Base-by-base conservation (phyloP, 2,329 filamentous ascomycete species). In the Arthrobotrys megalospora region DNA sequence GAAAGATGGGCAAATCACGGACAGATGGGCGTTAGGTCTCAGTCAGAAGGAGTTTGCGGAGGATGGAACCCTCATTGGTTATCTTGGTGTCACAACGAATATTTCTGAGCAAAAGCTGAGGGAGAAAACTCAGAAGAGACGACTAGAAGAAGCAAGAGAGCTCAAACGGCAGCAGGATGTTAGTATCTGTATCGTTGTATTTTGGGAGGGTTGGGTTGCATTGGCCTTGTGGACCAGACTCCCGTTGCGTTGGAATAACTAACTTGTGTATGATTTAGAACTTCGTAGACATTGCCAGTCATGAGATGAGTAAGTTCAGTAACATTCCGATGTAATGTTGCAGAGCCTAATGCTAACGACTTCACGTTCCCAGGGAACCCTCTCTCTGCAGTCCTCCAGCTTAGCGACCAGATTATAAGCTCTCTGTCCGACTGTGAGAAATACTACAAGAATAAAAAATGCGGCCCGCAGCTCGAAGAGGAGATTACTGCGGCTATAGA, bases 71-170 rank as follows among this genome's bases (percentile, higher is more conserved):
- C 86, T 94, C 64, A 93, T 93, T 85, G 90, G 90, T 79, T 91
- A 94, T 1, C 94, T 94, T 81, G 92, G 92, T 65, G 92, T 90
- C 82, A 91, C 96, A 64, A 95, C 93, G 0, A 93, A 96, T 82
- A 96, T 97, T 80, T 93, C 91, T 16, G 89, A 92, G 67, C 92
- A 96, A 83, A 97, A 96, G 83, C 91, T 91, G 87, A 93, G 93
- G 0, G 93, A 96, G 83, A 90, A 91, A 55, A 90, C 93, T 38
- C 92, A 96, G 83, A 93, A 89, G 81, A 28, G 90, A 52, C 90
- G 92, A 73, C 91, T 92, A 82, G 89, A 94, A 82, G 93, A 96
- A 83, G 93, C 93, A 0, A 89, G 94, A 1, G 91, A 95, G 83
- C 87, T 94, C 78, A 96, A 96, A 83, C 87, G 89, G 24, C 90